Conservation (phyloP, 441 rosid species). For the Syzygium syzygioides region DNA sequence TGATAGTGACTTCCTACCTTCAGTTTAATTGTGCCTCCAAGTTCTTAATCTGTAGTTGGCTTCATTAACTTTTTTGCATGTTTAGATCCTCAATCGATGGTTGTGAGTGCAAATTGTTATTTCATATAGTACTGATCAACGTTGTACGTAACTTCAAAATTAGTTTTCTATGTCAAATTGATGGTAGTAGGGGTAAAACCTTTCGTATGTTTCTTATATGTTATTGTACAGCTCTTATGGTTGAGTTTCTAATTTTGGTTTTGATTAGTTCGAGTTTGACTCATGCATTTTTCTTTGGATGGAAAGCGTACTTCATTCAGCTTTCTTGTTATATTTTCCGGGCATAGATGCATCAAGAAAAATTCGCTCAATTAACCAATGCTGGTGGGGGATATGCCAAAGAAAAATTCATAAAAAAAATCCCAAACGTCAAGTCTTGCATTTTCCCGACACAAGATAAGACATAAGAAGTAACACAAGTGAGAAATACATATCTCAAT, state of each 20-base stretch:
- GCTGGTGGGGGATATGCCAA: not conserved
- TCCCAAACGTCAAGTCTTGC: not conserved
- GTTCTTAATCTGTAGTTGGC: not conserved
- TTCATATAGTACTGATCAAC: not conserved
- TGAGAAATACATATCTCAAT: not conserved
- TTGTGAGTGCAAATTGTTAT: not conserved
- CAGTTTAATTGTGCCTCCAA: too few species aligned
- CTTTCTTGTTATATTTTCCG: not conserved
- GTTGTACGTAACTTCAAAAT: not conserved
- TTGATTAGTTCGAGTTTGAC: not conserved
- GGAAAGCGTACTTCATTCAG: not conserved
- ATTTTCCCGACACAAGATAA: not conserved
- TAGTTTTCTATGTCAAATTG: not conserved
- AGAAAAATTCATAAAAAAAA: not conserved
- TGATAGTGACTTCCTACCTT: not conserved
- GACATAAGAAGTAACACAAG: not conserved
- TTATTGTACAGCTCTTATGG: not conserved
- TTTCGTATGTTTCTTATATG: not conserved
- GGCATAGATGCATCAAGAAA: not conserved
- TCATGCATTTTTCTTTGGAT: not conserved
- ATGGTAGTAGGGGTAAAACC: not conserved
- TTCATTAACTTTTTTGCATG: not conserved
- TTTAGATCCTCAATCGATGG: not conserved
- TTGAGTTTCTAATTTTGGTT: not conserved
- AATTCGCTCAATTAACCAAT: not conserved